Percentiles rank a stretch among this genome's conserved stretches.
Conservation (phyloP, 805 yeast species). For the Ascoidea rubescens region DNA sequence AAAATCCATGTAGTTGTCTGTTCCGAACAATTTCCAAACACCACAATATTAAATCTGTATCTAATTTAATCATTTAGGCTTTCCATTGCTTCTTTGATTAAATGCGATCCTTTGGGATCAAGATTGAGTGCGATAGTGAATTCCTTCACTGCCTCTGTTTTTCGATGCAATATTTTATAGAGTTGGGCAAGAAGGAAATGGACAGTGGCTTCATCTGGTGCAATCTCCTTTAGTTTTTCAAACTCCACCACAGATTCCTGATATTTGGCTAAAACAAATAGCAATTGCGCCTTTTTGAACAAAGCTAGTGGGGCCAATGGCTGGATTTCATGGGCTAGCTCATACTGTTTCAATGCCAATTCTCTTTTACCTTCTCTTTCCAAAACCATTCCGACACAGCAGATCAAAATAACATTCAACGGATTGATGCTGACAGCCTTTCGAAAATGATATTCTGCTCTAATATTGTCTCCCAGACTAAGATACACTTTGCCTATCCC, state of each 20-base stretch:
- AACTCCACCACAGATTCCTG: constrained; percentile 63
- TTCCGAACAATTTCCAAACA: no score
- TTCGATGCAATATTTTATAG: constrained; percentile 62
- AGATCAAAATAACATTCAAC: constrained; percentile 72
- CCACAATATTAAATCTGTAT: no score
- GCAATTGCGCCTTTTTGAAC: constrained; percentile 76
- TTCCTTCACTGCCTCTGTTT: constrained; percentile 67
- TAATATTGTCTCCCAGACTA: constrained; percentile 69
- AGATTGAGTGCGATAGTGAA: constrained; percentile 80
- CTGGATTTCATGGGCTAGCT: constrained; percentile 69
- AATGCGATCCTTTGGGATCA: constrained; percentile 85
- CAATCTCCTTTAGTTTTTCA: constrained; percentile 55
- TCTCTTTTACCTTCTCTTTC: constrained; percentile 60
- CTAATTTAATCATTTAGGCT: constrained; percentile 19
- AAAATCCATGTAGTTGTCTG: no score
- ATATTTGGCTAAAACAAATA: constrained; percentile 58
- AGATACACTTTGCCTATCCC: constrained; percentile 92
- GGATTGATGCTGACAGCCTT: constrained; percentile 86
- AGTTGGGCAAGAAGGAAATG: constrained; percentile 82
- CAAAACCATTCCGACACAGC: constrained; percentile 88
- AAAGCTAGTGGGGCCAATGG: constrained; percentile 78
- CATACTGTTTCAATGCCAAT: constrained; percentile 70
- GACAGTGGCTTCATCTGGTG: constrained; percentile 91
- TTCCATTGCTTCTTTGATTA: constrained; percentile 77
- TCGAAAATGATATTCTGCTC: constrained; percentile 77